Conservation (phyloP, 176 grass and related monocot species). For the Secale cereale region DNA sequence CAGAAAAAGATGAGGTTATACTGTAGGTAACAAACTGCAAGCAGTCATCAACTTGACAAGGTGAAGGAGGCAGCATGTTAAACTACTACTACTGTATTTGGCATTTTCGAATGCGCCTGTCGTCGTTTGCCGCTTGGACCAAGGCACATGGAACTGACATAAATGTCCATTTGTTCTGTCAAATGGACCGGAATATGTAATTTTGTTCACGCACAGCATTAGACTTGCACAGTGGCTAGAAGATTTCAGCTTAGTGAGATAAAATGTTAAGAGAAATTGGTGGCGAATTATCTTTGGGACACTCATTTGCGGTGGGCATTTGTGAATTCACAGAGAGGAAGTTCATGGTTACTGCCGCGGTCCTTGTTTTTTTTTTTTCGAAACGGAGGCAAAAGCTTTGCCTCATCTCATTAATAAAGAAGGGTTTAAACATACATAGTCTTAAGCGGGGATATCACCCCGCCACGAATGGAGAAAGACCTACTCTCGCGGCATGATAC, state of each 20-base stretch:
- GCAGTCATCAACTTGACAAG: background rate
- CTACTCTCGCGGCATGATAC: too few relatives aligned
- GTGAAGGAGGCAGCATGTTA: background rate
- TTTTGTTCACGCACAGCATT: background rate
- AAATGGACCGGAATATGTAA: background rate
- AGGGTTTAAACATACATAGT: too few relatives aligned
- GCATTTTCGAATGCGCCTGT: background rate
- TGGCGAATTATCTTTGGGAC: background rate
- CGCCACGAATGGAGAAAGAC: too few relatives aligned
- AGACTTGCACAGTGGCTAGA: background rate
- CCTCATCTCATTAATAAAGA: too few relatives aligned
- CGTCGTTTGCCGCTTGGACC: too few relatives aligned
- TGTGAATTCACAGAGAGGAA: constrained; percentile 13
- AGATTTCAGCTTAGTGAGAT: background rate
- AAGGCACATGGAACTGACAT: background rate
- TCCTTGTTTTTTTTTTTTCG: too few relatives aligned
- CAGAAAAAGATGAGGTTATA: background rate
- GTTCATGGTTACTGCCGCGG: background rate
- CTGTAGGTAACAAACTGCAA: background rate
- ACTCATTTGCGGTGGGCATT: background rate
- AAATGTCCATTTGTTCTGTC: background rate
- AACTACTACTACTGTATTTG: background rate
- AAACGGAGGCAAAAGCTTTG: too few relatives aligned
- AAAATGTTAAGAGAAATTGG: background rate
- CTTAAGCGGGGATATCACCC: too few relatives aligned